Conservation (phyloP, 148 eudicot species). For the Dianthus caryophyllus region DNA sequence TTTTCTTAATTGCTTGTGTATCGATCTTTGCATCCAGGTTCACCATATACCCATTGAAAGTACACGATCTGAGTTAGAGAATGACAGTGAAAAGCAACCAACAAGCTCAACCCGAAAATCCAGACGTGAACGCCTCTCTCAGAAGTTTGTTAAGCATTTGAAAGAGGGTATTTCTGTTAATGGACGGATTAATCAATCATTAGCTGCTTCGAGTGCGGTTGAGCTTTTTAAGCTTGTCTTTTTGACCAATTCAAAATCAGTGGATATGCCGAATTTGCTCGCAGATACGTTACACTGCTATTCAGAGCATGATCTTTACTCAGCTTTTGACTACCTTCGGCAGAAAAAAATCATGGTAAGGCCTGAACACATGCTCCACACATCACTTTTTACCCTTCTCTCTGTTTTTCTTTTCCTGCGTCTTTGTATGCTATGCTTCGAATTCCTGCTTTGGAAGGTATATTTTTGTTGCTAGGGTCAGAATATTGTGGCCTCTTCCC, state of each 20-base stretch:
- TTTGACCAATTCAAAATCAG: slow-evolving; percentile 60
- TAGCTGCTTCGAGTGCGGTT: slow-evolving; percentile 81
- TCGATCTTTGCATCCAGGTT: slow-evolving; percentile 34
- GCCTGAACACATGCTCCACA: slow-evolving; percentile 5
- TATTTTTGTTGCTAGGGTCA: not conserved
- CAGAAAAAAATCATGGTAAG: slow-evolving; percentile 83
- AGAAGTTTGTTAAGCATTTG: slow-evolving; percentile 58
- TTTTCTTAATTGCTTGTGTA: slow-evolving; percentile 3
- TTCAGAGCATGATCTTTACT: slow-evolving; percentile 91
- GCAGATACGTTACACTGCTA: slow-evolving; percentile 81
- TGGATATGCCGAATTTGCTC: slow-evolving; percentile 67
- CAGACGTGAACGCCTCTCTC: slow-evolving; percentile 45
- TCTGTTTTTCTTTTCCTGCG: not conserved
- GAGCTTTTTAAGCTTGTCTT: slow-evolving; percentile 94
- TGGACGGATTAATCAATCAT: slow-evolving; percentile 46
- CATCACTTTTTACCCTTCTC: not conserved
- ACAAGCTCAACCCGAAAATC: slow-evolving; percentile 37
- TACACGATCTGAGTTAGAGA: slow-evolving; percentile 31
- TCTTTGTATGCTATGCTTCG: not conserved
- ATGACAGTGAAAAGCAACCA: slow-evolving; percentile 31
- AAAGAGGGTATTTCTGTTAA: slow-evolving; percentile 37
- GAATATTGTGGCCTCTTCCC: not conserved
- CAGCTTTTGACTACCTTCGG: slow-evolving; percentile 87
- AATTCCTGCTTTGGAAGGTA: not conserved
- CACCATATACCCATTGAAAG: slow-evolving; percentile 25